Evolutionary conservation across 1,284 basidiomycete species (phyloP).

Genomic region (Anthracocystis setariae): DNA sequence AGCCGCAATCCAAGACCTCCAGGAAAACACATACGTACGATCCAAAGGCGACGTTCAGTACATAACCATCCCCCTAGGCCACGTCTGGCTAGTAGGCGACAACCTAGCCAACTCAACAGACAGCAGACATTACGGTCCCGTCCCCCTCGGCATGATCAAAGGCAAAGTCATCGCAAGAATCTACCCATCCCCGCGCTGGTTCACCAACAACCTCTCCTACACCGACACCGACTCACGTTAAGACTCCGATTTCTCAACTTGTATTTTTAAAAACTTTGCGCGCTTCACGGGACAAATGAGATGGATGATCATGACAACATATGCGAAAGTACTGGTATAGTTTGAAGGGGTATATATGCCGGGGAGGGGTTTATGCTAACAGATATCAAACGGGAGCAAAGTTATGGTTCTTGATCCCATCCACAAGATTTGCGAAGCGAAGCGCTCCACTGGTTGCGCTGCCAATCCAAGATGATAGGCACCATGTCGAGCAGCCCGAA

Average conservation of each 20-base stretch:
- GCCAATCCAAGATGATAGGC: conserved; percentile 85
- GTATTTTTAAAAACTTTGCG: too few species aligned
- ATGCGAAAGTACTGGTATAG: too few species aligned
- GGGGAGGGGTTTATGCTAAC: conserved; percentile 5
- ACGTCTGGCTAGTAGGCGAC: conserved; percentile 90
- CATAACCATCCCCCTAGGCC: conserved; percentile 46
- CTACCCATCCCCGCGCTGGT: conserved; percentile 40
- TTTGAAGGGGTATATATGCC: background rate
- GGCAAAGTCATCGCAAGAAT: conserved; percentile 79
- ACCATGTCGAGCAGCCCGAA: conserved; percentile 88
- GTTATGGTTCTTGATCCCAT: conserved; percentile 7
- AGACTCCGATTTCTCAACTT: too few species aligned
- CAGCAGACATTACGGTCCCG: conserved; percentile 89
- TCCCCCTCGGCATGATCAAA: conserved; percentile 82
- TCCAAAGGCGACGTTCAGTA: conserved; percentile 45
- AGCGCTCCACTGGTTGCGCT: conserved; percentile 70
- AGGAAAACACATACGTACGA: conserved; percentile 22
- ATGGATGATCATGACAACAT: too few species aligned
- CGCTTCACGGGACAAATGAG: too few species aligned
- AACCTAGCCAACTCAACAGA: conserved; percentile 85
- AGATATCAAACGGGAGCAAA: background rate
- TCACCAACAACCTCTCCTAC: conserved; percentile 16
- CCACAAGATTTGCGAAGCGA: conserved; percentile 24
- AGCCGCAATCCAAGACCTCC: conserved; percentile 8
- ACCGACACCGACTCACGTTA: conserved; percentile 3